Evolutionary conservation across 805 yeast species (phyloP).

Genomic region (Lipomyces yamadae): DNA sequence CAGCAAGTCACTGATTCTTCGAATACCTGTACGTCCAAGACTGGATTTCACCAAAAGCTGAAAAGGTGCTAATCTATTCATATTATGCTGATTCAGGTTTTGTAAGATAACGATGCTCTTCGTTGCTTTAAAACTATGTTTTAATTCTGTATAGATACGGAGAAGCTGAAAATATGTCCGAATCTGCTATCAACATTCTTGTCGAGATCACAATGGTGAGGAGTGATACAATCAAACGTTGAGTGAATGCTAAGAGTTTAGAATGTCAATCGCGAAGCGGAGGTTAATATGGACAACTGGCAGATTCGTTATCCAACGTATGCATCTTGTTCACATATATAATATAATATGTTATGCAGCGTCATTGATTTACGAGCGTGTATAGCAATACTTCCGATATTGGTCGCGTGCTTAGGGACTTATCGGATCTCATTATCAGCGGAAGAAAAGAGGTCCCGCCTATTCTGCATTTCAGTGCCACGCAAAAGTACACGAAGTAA

Average conservation of each 20-base stretch:
- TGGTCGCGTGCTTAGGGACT: constrained; percentile 18
- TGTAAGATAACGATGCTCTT: constrained; percentile 5
- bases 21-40: constrained; percentile 29
- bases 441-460: constrained; percentile 13
- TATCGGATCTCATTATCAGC: constrained; percentile 15
- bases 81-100: constrained; percentile 10
- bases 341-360: not conserved
- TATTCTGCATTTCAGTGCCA: constrained; percentile 30
- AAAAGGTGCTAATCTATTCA: not conserved
- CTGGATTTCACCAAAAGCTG: not conserved
- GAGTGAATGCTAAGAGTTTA: not conserved
- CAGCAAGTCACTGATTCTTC: constrained; percentile 14
- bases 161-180: constrained; percentile 14
- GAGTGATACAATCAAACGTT: not conserved
- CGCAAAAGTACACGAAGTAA: constrained; percentile 32
- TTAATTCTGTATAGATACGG: constrained; percentile 16
- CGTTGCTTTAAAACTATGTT: not conserved
- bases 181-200: constrained; percentile 30
- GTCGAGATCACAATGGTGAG: constrained; percentile 27
- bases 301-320: constrained; percentile 34
- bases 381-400: constrained; percentile 19
- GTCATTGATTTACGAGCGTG: not conserved
- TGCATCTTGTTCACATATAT: not conserved
- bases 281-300: constrained; percentile 33
- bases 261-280: constrained; percentile 17